A percentile compares a stretch with the other conserved stretches of the same genome.
Evolutionary conservation across 2,329 filamentous ascomycete genomes (phyloP).

Genomic region (Monilinia laxa): DNA sequence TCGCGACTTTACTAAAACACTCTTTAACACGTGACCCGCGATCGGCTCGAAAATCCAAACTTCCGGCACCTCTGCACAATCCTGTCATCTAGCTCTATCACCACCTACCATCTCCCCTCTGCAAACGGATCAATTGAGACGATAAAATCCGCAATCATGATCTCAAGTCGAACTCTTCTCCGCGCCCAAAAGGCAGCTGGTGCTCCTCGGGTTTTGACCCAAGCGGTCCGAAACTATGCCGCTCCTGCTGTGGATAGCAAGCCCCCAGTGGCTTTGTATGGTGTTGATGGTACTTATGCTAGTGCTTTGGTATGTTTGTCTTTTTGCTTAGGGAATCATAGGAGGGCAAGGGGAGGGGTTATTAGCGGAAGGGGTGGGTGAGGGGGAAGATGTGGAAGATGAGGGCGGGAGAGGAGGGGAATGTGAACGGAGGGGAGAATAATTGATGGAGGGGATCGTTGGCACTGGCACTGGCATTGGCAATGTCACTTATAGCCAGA

Average conservation of each 20-base stretch:
- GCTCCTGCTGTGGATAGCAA: conserved; percentile 64
- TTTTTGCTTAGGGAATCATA: not conserved
- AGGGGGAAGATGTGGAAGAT: not conserved
- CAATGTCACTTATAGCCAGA: not conserved
- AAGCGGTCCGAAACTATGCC: conserved; percentile 73
- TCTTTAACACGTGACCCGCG: not conserved
- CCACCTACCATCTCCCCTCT: conserved; percentile 30
- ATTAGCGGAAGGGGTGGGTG: conserved; percentile 16
- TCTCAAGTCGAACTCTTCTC: conserved; percentile 40
- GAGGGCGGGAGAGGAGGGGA: not conserved
- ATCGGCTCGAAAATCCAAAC: conserved; percentile 24
- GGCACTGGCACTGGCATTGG: not conserved
- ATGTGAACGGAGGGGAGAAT: not conserved
- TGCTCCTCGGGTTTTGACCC: conserved; percentile 43
- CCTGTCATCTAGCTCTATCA: conserved; percentile 19
- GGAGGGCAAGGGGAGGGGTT: conserved; percentile 7
- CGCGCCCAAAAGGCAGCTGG: conserved; percentile 37
- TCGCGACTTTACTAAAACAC: not conserved
- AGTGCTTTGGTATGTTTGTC: conserved; percentile 82
- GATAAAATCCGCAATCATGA: conserved; percentile 35
- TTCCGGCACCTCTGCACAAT: conserved; percentile 21
- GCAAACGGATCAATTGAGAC: conserved; percentile 35
- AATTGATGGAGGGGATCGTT: conserved; percentile 13
- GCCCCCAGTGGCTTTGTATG: conserved; percentile 88
- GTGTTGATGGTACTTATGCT: conserved; percentile 97